phyloP scores from a whole-genome alignment of 371 early-diverging fungal species.

The Mortierella sp. region DNA sequence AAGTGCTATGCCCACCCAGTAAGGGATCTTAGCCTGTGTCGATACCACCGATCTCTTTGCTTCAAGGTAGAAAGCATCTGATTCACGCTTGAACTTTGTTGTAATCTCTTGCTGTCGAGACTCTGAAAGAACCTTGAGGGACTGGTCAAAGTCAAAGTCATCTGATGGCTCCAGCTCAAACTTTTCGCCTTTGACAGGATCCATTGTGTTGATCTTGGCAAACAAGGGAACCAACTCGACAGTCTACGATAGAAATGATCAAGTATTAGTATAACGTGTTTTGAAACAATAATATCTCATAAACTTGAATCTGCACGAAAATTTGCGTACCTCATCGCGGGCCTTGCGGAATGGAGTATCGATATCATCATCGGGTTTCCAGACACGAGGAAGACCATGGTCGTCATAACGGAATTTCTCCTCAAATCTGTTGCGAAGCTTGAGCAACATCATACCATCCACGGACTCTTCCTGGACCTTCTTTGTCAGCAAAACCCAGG shows the following conservation, averaged over 20 bases:
- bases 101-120: slow-evolving; percentile 81
- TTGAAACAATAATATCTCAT: not conserved
- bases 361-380: slow-evolving; percentile 96
- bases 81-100: slow-evolving; percentile 89
- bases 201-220: slow-evolving; percentile 66
- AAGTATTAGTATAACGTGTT: not conserved
- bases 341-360: slow-evolving; percentile 86
- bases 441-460: slow-evolving; percentile 83
- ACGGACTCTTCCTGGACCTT: slow-evolving; percentile 85
- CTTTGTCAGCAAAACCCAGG: slow-evolving; percentile 82
- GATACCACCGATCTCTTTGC: slow-evolving; percentile 95
- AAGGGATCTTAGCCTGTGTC: slow-evolving; percentile 88
- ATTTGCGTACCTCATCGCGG: slow-evolving; percentile 66
- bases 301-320: not conserved
- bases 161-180: slow-evolving; percentile 49
- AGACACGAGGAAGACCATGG: slow-evolving; percentile 92
- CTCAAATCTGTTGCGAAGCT: slow-evolving; percentile 87
- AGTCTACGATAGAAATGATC: slow-evolving; percentile 55
- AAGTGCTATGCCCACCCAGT: slow-evolving; percentile 86
- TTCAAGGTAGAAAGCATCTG: slow-evolving; percentile 92
- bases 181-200: slow-evolving; percentile 43
- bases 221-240: slow-evolving; percentile 74
- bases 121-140: slow-evolving; percentile 74
- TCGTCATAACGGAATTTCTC: slow-evolving; percentile 94
- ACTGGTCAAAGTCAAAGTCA: slow-evolving; percentile 73